These are phyloP conservation scores for Cladosporium sp. DNA, from an alignment of 2,329 filamentous ascomycete species.

Conservation along the genomic window DNA sequence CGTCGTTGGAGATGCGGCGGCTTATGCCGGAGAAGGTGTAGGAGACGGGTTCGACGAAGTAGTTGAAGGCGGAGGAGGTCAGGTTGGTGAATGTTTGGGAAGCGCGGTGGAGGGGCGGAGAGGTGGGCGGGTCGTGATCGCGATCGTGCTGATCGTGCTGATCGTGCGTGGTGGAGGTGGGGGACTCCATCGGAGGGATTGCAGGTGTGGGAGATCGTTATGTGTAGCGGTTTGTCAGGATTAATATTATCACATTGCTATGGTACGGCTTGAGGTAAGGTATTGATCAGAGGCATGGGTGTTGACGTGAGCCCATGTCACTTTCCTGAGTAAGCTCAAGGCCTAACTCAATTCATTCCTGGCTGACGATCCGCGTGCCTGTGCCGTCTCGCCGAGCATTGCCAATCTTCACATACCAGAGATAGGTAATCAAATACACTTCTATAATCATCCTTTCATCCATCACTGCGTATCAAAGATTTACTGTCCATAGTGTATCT, in stretches of 20 bases:
- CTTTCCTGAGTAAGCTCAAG: slow-evolving; percentile 3
- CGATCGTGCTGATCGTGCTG: background rate
- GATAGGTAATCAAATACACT: background rate
- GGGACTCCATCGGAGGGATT: slow-evolving; percentile 8
- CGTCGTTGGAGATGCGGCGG: slow-evolving; percentile 49
- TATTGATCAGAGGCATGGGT: background rate
- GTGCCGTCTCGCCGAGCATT: background rate
- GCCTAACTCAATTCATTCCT: slow-evolving; percentile 11
- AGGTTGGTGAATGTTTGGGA: slow-evolving; percentile 22
- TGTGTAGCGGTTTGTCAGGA: background rate
- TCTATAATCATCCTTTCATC: no score
- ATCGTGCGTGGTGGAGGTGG: slow-evolving; percentile 4
- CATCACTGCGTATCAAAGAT: background rate
- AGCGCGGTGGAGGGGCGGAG: slow-evolving; percentile 9
- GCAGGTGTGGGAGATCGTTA: background rate
- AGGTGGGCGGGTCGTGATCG: slow-evolving; percentile 1
- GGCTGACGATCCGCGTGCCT: slow-evolving; percentile 10
- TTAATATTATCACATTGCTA: slow-evolving; percentile 6
- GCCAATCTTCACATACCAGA: slow-evolving; percentile 9
- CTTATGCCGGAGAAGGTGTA: slow-evolving; percentile 51
- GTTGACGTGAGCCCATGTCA: slow-evolving; percentile 5
- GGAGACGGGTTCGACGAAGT: slow-evolving; percentile 52
- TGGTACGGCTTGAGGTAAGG: background rate
- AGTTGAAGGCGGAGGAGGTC: slow-evolving; percentile 37
- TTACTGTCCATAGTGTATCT: background rate